Conservation (phyloP, 1,139 yeast species). For the Geotrichum europaeum region DNA sequence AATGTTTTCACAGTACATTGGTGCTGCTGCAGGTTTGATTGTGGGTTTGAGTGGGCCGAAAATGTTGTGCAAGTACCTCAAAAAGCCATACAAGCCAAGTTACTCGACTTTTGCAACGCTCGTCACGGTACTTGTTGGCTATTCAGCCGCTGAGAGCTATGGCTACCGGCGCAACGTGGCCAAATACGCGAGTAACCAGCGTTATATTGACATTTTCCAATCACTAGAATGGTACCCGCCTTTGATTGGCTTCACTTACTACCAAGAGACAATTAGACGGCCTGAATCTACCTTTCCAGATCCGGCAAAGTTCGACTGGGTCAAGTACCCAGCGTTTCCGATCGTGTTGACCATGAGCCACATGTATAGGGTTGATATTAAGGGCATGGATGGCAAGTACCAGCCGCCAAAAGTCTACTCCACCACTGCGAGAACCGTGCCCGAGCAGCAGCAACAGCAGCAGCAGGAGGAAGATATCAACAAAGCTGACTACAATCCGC, state of each 20-base stretch:
- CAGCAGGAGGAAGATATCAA: neutral
- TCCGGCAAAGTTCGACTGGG: constrained; percentile 16
- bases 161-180: neutral
- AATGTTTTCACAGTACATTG: constrained; percentile 14
- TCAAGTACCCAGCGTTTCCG: constrained; percentile 15
- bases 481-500: neutral
- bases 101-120: constrained; percentile 10
- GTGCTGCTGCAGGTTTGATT: constrained; percentile 12
- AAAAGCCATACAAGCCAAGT: constrained; percentile 5
- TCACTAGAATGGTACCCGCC: constrained; percentile 12
- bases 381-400: constrained; percentile 4
- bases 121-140: constrained; percentile 4
- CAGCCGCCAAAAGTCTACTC: neutral
- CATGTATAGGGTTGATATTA: constrained; percentile 7
- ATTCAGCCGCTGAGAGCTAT: constrained; percentile 4
- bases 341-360: constrained; percentile 6
- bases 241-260: constrained; percentile 15
- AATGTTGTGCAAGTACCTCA: constrained; percentile 8
- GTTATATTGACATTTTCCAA: constrained; percentile 1
- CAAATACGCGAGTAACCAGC: constrained; percentile 6
- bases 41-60: constrained; percentile 12
- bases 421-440: neutral
- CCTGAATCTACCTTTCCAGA: constrained; percentile 15
- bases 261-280: constrained; percentile 12
- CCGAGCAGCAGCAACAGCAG: neutral